Evolutionary conservation across 345 rosid genomes (phyloP).

Genomic region (Jatropha curcas): DNA sequence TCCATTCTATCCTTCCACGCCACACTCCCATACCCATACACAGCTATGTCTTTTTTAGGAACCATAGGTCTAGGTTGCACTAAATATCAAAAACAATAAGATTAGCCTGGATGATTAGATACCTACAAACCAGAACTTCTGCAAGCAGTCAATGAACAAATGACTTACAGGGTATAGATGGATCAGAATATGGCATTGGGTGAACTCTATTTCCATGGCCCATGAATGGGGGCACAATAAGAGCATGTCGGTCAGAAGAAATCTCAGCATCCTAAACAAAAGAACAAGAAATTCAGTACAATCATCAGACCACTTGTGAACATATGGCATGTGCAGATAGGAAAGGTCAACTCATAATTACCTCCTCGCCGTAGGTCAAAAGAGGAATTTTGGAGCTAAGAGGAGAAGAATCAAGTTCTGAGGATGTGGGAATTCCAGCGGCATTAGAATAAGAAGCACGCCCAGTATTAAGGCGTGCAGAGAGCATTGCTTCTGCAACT

Average conservation of each 20-base stretch:
- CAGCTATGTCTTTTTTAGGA: conserved; percentile 82
- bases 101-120: background rate
- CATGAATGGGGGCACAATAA: conserved; percentile 71
- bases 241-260: conserved; percentile 87
- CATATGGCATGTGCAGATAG: background rate
- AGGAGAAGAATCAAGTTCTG: conserved; percentile 73
- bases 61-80: conserved; percentile 93
- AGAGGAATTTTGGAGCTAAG: conserved; percentile 76
- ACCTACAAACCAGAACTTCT: background rate
- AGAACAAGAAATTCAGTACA: background rate
- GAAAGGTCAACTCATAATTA: conserved; percentile 23
- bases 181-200: conserved; percentile 66
- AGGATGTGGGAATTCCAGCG: conserved; percentile 43
- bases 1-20: conserved; percentile 99
- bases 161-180: conserved; percentile 70
- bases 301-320: background rate
- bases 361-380: conserved; percentile 89
- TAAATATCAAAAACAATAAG: conserved; percentile 31
- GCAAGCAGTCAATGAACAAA: background rate
- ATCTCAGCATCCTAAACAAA: conserved; percentile 67
- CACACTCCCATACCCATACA: conserved; percentile 91
- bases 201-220: conserved; percentile 74
- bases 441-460: conserved; percentile 38
- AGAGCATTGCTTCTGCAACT: conserved; percentile 54
- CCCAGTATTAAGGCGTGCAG: conserved; percentile 61